Evolutionary conservation across 73 alveolate genomes (phyloP), one percentile per base, ranked within the genome.

Genomic region (Paramecium octaurelia): DNA sequence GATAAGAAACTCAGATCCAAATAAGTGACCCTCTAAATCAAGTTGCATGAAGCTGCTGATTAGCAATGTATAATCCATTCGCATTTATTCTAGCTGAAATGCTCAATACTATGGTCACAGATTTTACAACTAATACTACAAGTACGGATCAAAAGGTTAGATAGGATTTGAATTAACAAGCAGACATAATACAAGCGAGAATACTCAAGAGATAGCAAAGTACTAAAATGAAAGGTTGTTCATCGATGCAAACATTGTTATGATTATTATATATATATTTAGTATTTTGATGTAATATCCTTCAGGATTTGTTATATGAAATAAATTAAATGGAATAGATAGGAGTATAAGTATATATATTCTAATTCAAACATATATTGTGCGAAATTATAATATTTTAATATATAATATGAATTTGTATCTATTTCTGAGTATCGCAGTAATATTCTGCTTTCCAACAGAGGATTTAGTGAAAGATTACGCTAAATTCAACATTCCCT

Each of bases 401-500:
- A 38, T 35, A 35, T 35, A 35, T 35, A 35, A 35, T 38, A 38
- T 38, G 44, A 38, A 38, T 38, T 38, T 38, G 44, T 38, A 38
- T 38, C 44, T 38, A 38, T 38, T 38, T 38, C 44, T 27, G 31
- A 27, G 31, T 27, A 1, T 64, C 12, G 84, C 24, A 11, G 48
- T 64, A 0, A 27, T 64, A 2, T 8, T 8, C 12, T 27, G 50
- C 6, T 64, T 12, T 64, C 91, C 91, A 21, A 46, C 75, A 21
- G 91, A 80, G 44, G 91, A 80, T 48, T 43, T 80, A 43, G 91
- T 80, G 42, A 48, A 29, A 34, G 34, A 80, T 80, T 40, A 44
- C 10, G 57, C 70, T 20, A 80, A 43, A 23, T 80, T 80, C 29
- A 80, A 80, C 6, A 80, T 80, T 80, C 91, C 91, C 23, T 80